Evolutionary conservation across 1,284 basidiomycete species (phyloP), one percentile per base, ranked within the genome.

Genomic region (Irpex sp.): DNA sequence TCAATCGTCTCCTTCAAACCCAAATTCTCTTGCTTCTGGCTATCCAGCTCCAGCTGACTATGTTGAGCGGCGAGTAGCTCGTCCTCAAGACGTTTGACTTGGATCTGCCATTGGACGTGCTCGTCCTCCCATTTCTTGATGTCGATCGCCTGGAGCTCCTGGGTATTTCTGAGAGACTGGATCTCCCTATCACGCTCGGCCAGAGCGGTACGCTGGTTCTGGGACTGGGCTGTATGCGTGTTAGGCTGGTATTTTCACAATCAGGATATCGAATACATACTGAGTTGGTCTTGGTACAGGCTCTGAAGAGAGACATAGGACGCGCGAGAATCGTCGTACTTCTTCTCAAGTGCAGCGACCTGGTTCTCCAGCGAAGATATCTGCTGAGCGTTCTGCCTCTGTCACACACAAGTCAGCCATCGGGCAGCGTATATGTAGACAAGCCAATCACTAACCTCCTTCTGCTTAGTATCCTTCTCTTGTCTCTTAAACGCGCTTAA

Each of bases 1-100:
- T 96, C 93, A 67, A 96, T 96, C 0, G 94, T 96, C 78, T 96
- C 94, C 71, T 94, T 95, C 64, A 96, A 80, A 71, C 91, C 76
- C 65, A 95, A 71, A 68, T 96, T 96, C 78, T 96, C 93, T 68
- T 93, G 90, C 75, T 94, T 95, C 76, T 96, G 93, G 66, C 89
- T 88, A 61, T 94, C 91, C 39, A 96, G 81, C 62, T 86, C 82
- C 0, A 77, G 79, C 59, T 91, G 86, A 0, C 89, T 86, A 64
- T 86, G 82, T 54, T 88, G 84, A 1, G 91, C 90, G 18, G 83
- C 67, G 1, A 70, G 71, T 2, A 96, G 79, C 63, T 94, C 91
- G 5, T 73, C 67, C 67, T 93, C 88, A 28, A 95, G 81, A 8
- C 80, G 73, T 6, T 76, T 72, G 58, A 90, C 81, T 18, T 86